These are phyloP conservation scores for Jimgerdemannia lactiflua DNA, from an alignment of 192 early-diverging fungal species.

Conservation along the genomic window DNA sequence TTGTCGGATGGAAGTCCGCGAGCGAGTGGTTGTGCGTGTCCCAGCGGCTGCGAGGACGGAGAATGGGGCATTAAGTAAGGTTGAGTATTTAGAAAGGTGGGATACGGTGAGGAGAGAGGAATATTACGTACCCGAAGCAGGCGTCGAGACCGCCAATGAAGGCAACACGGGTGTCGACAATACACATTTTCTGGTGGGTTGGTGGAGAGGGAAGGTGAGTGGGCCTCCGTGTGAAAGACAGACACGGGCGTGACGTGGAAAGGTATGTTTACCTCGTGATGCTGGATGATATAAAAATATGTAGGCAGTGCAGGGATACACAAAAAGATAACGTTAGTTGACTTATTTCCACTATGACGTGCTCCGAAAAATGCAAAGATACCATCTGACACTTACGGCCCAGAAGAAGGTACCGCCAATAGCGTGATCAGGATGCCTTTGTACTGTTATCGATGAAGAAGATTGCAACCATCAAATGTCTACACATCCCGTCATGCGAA, in stretches of 20 bases:
- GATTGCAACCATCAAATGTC: background rate
- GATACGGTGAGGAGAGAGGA: background rate
- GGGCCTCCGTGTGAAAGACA: background rate
- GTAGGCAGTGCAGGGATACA: too few species aligned
- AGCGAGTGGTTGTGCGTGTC: conserved; percentile 79
- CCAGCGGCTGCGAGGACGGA: conserved; percentile 22
- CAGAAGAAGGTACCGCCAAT: conserved; percentile 83
- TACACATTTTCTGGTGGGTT: background rate
- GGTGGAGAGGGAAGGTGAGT: background rate
- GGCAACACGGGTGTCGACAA: conserved; percentile 69
- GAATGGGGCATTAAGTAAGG: background rate
- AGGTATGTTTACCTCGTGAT: background rate
- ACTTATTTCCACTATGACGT: background rate
- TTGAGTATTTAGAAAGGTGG: background rate
- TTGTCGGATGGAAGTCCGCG: conserved; percentile 60
- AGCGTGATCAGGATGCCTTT: conserved; percentile 83
- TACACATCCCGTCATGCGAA: too few species aligned
- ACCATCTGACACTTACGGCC: conserved; percentile 41
- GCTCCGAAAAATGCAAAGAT: background rate
- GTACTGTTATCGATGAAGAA: conserved; percentile 38
- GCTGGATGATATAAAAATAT: background rate
- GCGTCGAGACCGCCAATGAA: conserved; percentile 87
- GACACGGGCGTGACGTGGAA: too few species aligned
- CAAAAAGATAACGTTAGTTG: too few species aligned
- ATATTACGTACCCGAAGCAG: conserved; percentile 62